phyloP scores from a whole-genome alignment of 2,329 filamentous ascomycete species.

The Talaromyces sp. region DNA sequence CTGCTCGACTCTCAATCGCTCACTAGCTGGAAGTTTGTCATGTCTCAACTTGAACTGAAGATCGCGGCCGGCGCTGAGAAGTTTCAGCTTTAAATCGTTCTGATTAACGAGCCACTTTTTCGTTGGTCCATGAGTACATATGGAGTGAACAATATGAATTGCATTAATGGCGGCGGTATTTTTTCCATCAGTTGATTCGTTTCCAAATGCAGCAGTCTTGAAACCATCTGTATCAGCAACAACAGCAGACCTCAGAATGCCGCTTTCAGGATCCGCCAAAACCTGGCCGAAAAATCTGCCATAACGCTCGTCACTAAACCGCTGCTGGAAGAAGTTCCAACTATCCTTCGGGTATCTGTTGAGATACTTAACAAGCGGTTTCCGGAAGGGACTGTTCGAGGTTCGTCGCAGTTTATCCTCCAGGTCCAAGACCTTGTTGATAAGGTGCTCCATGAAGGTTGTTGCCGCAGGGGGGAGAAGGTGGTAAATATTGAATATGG shows the following conservation, averaged over 20 bases:
- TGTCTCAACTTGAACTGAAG: slow-evolving; percentile 68
- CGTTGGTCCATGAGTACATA: slow-evolving; percentile 62
- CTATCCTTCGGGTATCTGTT: slow-evolving; percentile 89
- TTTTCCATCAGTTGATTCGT: slow-evolving; percentile 60
- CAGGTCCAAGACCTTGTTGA: slow-evolving; percentile 83
- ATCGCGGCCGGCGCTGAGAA: slow-evolving; percentile 66
- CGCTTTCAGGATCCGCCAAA: slow-evolving; percentile 69
- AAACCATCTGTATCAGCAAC: slow-evolving; percentile 69
- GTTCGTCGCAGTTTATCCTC: slow-evolving; percentile 82
- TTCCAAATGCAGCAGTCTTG: slow-evolving; percentile 59
- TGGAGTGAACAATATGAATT: slow-evolving; percentile 76
- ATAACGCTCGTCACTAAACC: slow-evolving; percentile 77
- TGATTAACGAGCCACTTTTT: slow-evolving; percentile 61
- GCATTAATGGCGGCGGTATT: slow-evolving; percentile 81
- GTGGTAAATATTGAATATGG: slow-evolving; percentile 95
- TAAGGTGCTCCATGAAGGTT: slow-evolving; percentile 82
- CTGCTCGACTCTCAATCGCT: slow-evolving; percentile 83
- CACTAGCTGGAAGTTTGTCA: slow-evolving; percentile 63
- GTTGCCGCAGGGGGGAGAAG: slow-evolving; percentile 87
- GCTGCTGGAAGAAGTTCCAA: slow-evolving; percentile 72
- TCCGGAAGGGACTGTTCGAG: slow-evolving; percentile 83
- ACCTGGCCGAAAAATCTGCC: slow-evolving; percentile 89
- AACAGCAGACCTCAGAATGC: slow-evolving; percentile 67
- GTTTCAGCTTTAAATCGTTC: slow-evolving; percentile 52
- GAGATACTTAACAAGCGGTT: slow-evolving; percentile 85